Base-by-base conservation (phyloP, 306 rosid genomes). In the Clitoria ternatea region DNA sequence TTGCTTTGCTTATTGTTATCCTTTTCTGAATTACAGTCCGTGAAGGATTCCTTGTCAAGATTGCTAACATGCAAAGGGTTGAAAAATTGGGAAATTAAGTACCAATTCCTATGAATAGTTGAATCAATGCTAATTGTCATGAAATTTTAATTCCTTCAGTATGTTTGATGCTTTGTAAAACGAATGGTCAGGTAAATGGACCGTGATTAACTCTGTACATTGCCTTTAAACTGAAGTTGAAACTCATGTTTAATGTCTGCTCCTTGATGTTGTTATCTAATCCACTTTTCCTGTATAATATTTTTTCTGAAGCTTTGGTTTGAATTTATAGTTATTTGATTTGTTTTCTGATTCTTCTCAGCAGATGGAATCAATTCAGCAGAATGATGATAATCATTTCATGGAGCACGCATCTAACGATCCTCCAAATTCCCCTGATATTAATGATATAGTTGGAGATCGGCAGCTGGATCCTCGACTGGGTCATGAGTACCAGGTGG, bases 401-500 rank as follows among this genome's bases (percentile, higher is more conserved):
- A 49, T 66, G 20, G 81, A 80, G 48, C 78, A 77, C 65, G 48
- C 54, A 33, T 70, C 77, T 56, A 44, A 39, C 5, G 50, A 66
- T 82, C 52, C 82, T 79, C 77, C 85, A 14, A 70, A 54, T 57
- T 82, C 84, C 81, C 84, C 87, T 29, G 82, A 77, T 60, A 61
- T 63, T 40, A 71, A 29, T 44, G 63, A 75, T 77, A 49, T 61
- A 33, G 79, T 82, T 55, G 84, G 81, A 72, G 92, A 80, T 15
- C 83, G 82, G 11, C 78, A 79, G 52, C 14, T 83, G 75, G 60
- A 40, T 74, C 86, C 90, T 22, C 85, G 92, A 40, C 72, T 89
- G 55, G 92, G 96, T 43, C 65, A 61, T 23, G 83, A 87, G 63
- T 83, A 79, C 77, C 96, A 89, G 75, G 96, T 70, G 59, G 82